Base-by-base conservation (phyloP, 768 basidiomycete genomes). In the Lanmaoa pseudosensibilis region DNA sequence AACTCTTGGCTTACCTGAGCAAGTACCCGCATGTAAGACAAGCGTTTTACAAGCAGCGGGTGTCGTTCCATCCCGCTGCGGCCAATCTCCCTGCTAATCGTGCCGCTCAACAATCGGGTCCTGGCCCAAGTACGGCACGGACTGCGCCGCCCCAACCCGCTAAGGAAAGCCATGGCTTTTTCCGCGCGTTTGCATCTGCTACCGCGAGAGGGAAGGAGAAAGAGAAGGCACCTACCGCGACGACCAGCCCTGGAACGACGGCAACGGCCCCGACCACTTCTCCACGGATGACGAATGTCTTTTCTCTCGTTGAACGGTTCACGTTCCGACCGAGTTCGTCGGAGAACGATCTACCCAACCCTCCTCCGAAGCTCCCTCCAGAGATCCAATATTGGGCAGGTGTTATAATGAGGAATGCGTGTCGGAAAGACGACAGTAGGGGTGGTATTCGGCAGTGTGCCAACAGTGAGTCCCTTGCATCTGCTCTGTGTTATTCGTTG, bases 361-460 rank as follows among this genome's bases (percentile, higher is more conserved):
- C 86, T 0, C 86, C 83, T 5, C 87, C 88, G 4, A 79, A 84
- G 46, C 75, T 94, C 8, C 93, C 94, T 0, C 78, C 81, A 11
- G 96, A 98, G 70, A 96, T 99, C 23, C 93, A 97, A 73, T 97
- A 98, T 65, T 98, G 97, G 97, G 97, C 96, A 0, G 94, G 94
- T 3, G 96, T 98, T n/a, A 97, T 98, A 67, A 99, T 98, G 97
- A 83, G 97, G 50, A 99, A 99, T 71, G 97, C 97, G 13, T 99
- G 97, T 74, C 79, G 96, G 69, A 98, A 99, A 77, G 97, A 98
- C 64, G 96, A 98, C 60, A 85, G 80, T 47, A 77, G 87, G 36
- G 94, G 94, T 50, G 97, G 97, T 12, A 94, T 98, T 59, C 75
- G 97, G 54, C 97, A 98, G 72, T 99, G 97, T 78, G 97, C 97